Evolutionary conservation across 371 early-diverging fungal species (phyloP), one percentile per base, ranked within the genome.

Genomic region (Zopfochytrium polystomum): DNA sequence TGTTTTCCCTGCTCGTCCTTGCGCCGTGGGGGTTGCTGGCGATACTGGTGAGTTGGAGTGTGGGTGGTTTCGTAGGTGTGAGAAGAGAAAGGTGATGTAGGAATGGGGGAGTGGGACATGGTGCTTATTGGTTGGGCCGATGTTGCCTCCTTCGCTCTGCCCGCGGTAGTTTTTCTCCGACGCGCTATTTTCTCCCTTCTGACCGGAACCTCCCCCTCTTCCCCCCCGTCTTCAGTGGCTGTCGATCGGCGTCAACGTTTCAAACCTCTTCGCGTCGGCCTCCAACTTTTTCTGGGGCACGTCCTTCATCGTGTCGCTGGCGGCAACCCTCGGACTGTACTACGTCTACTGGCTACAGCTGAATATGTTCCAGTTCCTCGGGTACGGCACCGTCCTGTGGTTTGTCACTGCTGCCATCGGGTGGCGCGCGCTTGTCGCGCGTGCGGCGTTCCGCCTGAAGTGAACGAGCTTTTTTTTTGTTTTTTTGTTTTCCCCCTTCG

Each of bases 311-410:
- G 76, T 65, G 20, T 74, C 84, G 13, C 68, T 88, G 29, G 80
- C 71, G 26, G 74, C 75, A 43, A 75, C 81, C 56, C 81, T 85
- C 62, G 77, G 71, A 27, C 73, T 87, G 23, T 84, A 85, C 56
- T 84, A 81, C 72, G 70, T 79, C 42, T 90, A 87, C 74, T 90
- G 88, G 88, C 78, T 81, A 15, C 65, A 77, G 42, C 74, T 86
- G 52, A 87, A 85, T 66, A 64, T 90, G 44, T 85, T 88, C 70
- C 82, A 88, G 67, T 81, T 85, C 23, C 77, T 90, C 18, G 78
- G 78, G 18, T 87, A 84, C 65, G 76, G 87, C 4, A 69, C 75
- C 44, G 73, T 74, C 3, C 64, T 85, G 11, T 72, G 79, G 30
- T 25, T 78, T n/a, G 60, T 85, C 18, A 79, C 85, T 11, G 76